Evolutionary conservation across 2,329 filamentous ascomycete genomes (phyloP), one percentile per base, ranked within the genome.

Genomic region (Pseudocercospora fijiensis): DNA sequence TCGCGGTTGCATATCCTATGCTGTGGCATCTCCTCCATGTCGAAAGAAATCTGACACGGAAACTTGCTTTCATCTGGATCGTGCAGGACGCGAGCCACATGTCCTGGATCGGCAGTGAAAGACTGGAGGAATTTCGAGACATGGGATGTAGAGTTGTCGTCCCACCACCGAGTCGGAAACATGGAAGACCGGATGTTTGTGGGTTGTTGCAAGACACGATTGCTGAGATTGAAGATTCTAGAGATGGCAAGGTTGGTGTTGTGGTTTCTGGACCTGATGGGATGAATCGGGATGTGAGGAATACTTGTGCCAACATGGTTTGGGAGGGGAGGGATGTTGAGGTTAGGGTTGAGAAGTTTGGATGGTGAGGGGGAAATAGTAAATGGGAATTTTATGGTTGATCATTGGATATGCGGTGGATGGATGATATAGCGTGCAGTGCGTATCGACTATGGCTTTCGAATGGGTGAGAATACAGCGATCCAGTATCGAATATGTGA

Each of bases 321-420:
- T 73, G 76, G 58, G 67, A 77, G 7, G 86, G 86, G 0, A 73
- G 73, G 55, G 72, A 83, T 70, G 76, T 89, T 3, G 74, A 80
- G 60, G 78, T 89, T 56, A 77, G 80, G 27, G 83, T 88, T 26
- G 87, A 89, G 83, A 89, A 89, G 71, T 89, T 88, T 79, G 86
- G 86, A 1, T 89, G 87, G 87, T 89, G 61, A 62, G 59, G n/a
- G n/a, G n/a, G n/a, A n/a, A n/a, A n/a, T n/a, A n/a, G n/a, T n/a
- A n/a, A n/a, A n/a, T n/a, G n/a, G n/a, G n/a, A n/a, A n/a, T 33
- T 33, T 33, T 33, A 33, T 6, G 11, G n/a, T 37, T 37, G 13
- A 37, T 37, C 13, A 37, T 16, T 16, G 5, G n/a, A n/a, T n/a
- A n/a, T n/a, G n/a, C n/a, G n/a, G n/a, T 6, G 4, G 5, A 6